Conservation (phyloP, 2,329 filamentous ascomycete species). For the Pseudogymnoascus sp. region DNA sequence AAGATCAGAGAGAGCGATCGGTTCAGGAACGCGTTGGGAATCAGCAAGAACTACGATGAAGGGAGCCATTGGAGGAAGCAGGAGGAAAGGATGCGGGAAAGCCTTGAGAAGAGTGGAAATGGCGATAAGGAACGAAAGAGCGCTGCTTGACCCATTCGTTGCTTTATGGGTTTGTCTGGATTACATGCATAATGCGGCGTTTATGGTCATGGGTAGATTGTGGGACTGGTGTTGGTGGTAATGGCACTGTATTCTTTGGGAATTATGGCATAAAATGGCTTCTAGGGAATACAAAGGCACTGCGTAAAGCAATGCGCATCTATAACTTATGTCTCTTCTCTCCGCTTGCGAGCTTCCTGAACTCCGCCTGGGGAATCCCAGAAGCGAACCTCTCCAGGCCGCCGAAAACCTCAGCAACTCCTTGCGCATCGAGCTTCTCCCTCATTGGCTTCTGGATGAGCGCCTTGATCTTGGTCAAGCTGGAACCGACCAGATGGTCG, state of each 20-base stretch:
- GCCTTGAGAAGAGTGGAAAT: slow-evolving; percentile 31
- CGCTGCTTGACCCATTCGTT: not conserved
- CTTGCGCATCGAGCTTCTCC: slow-evolving; percentile 68
- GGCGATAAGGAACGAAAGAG: slow-evolving; percentile 8
- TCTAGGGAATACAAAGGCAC: slow-evolving; percentile 7
- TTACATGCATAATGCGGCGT: slow-evolving; percentile 7
- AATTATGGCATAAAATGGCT: not conserved
- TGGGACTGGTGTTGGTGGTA: slow-evolving; percentile 3
- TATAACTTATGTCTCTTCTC: slow-evolving; percentile 94
- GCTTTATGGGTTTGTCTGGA: not conserved
- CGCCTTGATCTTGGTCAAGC: slow-evolving; percentile 76
- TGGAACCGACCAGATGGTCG: slow-evolving; percentile 70
- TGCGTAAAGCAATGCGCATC: slow-evolving; percentile 10
- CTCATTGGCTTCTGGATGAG: slow-evolving; percentile 68
- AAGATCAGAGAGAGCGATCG: slow-evolving; percentile 95
- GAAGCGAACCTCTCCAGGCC: slow-evolving; percentile 67
- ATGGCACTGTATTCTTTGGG: not conserved
- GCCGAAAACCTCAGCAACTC: slow-evolving; percentile 76
- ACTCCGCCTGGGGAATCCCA: slow-evolving; percentile 75
- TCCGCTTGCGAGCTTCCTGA: slow-evolving; percentile 73
- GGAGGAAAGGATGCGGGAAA: slow-evolving; percentile 57
- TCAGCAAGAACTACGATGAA: slow-evolving; percentile 78
- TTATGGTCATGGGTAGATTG: not conserved
- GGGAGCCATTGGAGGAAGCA: slow-evolving; percentile 80
- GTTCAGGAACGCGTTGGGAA: slow-evolving; percentile 77